Base-by-base conservation (phyloP, 1,139 yeast species). In the Zygoascus hellenicus region DNA sequence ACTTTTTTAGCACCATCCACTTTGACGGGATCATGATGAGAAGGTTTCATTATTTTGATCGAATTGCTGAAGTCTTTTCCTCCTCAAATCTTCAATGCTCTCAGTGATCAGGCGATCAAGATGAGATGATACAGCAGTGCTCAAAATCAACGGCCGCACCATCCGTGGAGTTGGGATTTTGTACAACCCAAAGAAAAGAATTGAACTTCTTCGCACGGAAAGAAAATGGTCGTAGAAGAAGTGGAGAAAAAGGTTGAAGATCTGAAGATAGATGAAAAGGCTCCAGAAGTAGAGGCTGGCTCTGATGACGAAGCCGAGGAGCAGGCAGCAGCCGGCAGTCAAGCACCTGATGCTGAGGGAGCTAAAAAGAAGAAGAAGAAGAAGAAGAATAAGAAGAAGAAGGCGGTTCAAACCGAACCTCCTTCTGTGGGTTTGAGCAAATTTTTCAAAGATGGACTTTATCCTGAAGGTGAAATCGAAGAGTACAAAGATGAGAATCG, bases 381-480 rank as follows among this genome's bases (percentile, higher is more conserved):
- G 65, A 76, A 76, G 53, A 62, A 61, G 53, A 63, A 56, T 54
- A 62, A 64, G 57, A 62, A 55, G 57, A 47, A 43, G 15, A 51
- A 58, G 9, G 44, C 55, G 2, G 51, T 33, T 28, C 74, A 70
- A 56, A 66, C 74, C 2, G 72, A 75, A 46, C 78, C 80, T 30
- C 80, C 85, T 14, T 82, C 61, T 2, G 65, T 68, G n/a, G 71
- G 71, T 9, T 51, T 92, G 52, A 78, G 81, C 32, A 70, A 74
- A 45, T 71, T 81, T 45, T 92, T 77, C 65, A 84, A 94, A 1
- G 84, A 80, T 36, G 87, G 81, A 1, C 70, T 72, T 16, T 92
- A 80, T 64, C 97, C 98, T 3, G 94, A 80, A 60, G 97, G 97
- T 44, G 85, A 89, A 55, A 55, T 57, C 26, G 48, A 46, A 42